phyloP scores from a whole-genome alignment of 805 yeast genomes.

The Zygoascus tannicola region DNA sequence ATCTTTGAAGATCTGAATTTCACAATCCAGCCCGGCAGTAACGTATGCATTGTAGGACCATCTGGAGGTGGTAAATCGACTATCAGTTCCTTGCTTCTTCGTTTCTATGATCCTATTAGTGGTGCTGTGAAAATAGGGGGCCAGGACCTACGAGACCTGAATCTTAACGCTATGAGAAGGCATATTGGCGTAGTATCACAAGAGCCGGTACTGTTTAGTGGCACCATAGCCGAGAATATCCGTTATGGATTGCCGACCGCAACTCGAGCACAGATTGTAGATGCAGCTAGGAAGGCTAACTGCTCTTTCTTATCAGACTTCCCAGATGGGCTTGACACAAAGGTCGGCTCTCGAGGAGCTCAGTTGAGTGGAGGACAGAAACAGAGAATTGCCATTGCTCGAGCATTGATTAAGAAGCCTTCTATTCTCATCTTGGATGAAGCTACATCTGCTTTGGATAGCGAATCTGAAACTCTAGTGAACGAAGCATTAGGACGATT shows the following conservation, averaged over 20 bases:
- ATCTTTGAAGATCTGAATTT: slow-evolving; percentile 58
- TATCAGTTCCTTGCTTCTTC: slow-evolving; percentile 61
- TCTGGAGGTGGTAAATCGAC: slow-evolving; percentile 95
- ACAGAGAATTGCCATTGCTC: slow-evolving; percentile 84
- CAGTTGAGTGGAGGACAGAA: slow-evolving; percentile 93
- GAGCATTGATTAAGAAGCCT: slow-evolving; percentile 75
- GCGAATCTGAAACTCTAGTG: slow-evolving; percentile 78
- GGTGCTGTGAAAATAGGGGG: slow-evolving; percentile 64
- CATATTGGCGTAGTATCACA: slow-evolving; percentile 87
- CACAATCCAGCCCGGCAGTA: slow-evolving; percentile 66
- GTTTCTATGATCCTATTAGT: slow-evolving; percentile 69
- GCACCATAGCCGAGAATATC: slow-evolving; percentile 75
- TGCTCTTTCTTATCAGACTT: slow-evolving; percentile 64
- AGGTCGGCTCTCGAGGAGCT: slow-evolving; percentile 78
- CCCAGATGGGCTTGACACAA: slow-evolving; percentile 75
- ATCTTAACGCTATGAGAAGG: slow-evolving; percentile 62
- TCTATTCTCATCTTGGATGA: slow-evolving; percentile 79
- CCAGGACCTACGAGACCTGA: slow-evolving; percentile 51
- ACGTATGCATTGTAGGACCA: slow-evolving; percentile 93
- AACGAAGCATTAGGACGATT: slow-evolving; percentile 59
- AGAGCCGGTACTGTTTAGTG: slow-evolving; percentile 83
- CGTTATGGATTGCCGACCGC: slow-evolving; percentile 59
- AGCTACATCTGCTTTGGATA: slow-evolving; percentile 89
- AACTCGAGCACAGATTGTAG: slow-evolving; percentile 50
- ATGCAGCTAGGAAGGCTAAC: slow-evolving; percentile 62